phyloP scores from a whole-genome alignment of 208 protist species.

The Acanthamoeba culbertsoni region DNA sequence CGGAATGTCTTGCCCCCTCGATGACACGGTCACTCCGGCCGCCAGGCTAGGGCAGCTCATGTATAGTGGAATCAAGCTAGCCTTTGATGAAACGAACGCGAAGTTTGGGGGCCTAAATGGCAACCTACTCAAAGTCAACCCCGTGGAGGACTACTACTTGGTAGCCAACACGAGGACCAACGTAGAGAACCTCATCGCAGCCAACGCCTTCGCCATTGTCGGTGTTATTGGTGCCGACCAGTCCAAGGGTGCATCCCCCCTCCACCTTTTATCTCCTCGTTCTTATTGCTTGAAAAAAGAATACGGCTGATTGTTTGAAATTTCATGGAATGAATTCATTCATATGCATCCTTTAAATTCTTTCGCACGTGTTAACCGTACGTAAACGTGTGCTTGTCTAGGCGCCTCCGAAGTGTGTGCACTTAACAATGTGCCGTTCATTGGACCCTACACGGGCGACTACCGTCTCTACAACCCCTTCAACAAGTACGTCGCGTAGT shows the following conservation, averaged over 20 bases:
- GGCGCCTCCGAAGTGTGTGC: neutral
- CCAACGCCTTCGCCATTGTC: neutral
- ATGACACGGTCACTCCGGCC: neutral
- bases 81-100: neutral
- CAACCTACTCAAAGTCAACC: neutral
- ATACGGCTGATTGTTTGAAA: neutral
- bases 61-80: neutral
- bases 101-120: neutral
- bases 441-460: constrained; percentile 32
- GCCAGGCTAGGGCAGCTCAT: neutral
- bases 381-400: neutral
- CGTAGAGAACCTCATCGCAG: neutral
- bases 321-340: neutral
- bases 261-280: neutral
- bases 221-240: constrained; percentile 12
- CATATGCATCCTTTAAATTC: neutral
- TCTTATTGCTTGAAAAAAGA: neutral
- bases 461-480: constrained; percentile 17
- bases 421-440: neutral
- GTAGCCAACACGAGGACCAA: neutral
- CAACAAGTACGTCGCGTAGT: neutral
- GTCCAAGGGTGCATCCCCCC: neutral
- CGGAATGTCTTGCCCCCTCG: neutral
- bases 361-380: neutral
- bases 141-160: neutral